Evolutionary conservation across 352 stramenopile genomes (phyloP), one percentile per base, ranked within the genome.

Genomic region (Albugo laibachii): DNA sequence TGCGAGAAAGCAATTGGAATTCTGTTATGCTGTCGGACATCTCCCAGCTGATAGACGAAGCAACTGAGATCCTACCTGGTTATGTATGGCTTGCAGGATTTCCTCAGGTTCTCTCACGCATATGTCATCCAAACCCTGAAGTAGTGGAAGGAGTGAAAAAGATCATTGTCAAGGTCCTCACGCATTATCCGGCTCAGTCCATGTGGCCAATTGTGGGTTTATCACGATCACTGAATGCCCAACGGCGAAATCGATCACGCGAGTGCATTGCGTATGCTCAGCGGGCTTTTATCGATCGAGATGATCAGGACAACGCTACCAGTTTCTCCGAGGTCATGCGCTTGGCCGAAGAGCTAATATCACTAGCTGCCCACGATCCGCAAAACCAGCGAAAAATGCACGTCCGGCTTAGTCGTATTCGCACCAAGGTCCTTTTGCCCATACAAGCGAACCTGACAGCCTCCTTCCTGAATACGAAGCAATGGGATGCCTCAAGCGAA

Each of bases 1-100:
- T 31, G 8, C 24, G 24, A 31, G 24, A 31, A 31, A 31, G 8
- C 24, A 31, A 31, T 31, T 31, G 24, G 24, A 31, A 8, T 31
- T 10, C 3, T 31, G 8, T 31, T 31, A 64, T 92, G 42, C 59
- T 89, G 12, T 50, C 61, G 14, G 72, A 84, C 27, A 86, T 92
- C 38, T 65, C 61, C 6, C 40, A 62, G 6, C 54, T 85, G 34
- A 65, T 92, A 21, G 58, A 79, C 31, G 61, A 79, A 51, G 76
- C 76, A 0, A 55, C 57, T 0, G 47, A 71, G 2, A 66, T 47
- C 12, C 56, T 92, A 14, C 72, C 79, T 10, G 65, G 80, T 5
- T 93, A 96, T 58, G 78, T 97, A 39, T 99, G 97, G 82, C 94
- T 99, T 24, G 94, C 95, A 34, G 95, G 91, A 40, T 86, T 99